phyloP scores from a whole-genome alignment of 2,329 filamentous ascomycete species.

The Exophiala calicioides region DNA sequence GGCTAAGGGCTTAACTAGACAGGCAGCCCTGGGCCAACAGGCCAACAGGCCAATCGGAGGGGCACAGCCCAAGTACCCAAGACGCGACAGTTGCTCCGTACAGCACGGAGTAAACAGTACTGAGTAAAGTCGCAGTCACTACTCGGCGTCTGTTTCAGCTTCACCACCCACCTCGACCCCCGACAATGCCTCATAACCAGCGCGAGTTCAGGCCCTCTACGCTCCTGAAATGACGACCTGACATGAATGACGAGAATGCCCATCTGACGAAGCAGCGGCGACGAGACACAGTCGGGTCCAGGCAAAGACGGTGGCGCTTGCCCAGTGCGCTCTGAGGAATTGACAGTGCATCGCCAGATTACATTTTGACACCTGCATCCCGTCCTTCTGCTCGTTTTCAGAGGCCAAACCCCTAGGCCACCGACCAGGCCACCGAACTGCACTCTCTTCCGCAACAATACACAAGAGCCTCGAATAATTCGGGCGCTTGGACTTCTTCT shows the following conservation, averaged over 20 bases:
- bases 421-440: too few relatives aligned
- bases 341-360: conserved; percentile 17
- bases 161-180: not conserved
- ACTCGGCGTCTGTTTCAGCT: conserved; percentile 14
- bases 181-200: conserved; percentile 1
- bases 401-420: too few relatives aligned
- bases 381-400: too few relatives aligned
- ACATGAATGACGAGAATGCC: conserved; percentile 3
- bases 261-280: not conserved
- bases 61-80: not conserved
- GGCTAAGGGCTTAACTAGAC: too few relatives aligned
- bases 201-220: not conserved
- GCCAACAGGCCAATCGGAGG: conserved; percentile 20
- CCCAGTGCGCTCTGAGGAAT: conserved; percentile 18
- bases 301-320: conserved; percentile 10
- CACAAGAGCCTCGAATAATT: too few relatives aligned
- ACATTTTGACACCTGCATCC: not conserved
- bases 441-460: too few relatives aligned
- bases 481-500: too few relatives aligned
- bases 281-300: too few relatives aligned
- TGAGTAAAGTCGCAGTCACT: too few relatives aligned
- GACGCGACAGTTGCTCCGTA: conserved; percentile 8
- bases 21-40: too few relatives aligned
- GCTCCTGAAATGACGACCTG: conserved; percentile 6
- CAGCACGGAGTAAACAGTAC: conserved; percentile 20